Evolutionary conservation across 192 early-diverging fungal genomes (phyloP).

Genomic region (Coemansia sp.): DNA sequence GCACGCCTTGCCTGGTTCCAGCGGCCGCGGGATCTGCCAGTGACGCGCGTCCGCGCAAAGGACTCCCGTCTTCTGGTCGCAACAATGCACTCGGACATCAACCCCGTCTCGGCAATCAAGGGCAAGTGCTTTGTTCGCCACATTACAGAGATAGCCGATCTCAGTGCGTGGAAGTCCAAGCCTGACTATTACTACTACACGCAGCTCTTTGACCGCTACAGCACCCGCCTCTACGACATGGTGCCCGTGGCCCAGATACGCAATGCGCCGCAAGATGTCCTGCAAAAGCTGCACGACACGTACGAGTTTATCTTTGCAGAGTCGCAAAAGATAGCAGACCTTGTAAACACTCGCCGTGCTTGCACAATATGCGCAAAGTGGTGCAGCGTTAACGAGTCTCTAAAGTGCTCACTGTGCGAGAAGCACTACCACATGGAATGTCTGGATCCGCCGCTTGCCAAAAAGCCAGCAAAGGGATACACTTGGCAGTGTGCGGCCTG

Average conservation of each 20-base stretch:
- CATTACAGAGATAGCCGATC: slow-evolving; percentile 34
- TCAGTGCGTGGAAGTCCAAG: slow-evolving; percentile 34
- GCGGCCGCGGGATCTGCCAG: slow-evolving; percentile 72
- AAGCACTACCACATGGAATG: slow-evolving; percentile 81
- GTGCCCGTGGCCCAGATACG: slow-evolving; percentile 73
- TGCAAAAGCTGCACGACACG: slow-evolving; percentile 60
- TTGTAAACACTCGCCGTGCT: slow-evolving; percentile 66
- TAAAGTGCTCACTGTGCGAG: slow-evolving; percentile 77
- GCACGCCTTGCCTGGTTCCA: slow-evolving; percentile 71
- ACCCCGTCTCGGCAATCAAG: slow-evolving; percentile 74
- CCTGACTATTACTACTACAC: slow-evolving; percentile 83
- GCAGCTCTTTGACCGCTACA: slow-evolving; percentile 90
- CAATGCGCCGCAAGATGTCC: slow-evolving; percentile 75
- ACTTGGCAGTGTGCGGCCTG: slow-evolving; percentile 85
- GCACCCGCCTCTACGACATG: slow-evolving; percentile 83
- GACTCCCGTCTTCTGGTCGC: slow-evolving; percentile 77
- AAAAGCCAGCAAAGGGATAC: slow-evolving; percentile 81
- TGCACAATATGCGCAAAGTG: slow-evolving; percentile 71
- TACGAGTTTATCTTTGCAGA: slow-evolving; percentile 90
- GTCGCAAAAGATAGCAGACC: slow-evolving; percentile 72
- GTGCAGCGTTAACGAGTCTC: slow-evolving; percentile 65
- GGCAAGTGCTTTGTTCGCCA: slow-evolving; percentile 80
- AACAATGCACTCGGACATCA: slow-evolving; percentile 86
- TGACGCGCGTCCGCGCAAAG: slow-evolving; percentile 58
- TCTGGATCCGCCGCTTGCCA: slow-evolving; percentile 71